Conservation (phyloP, 257 asterid genomes). For the Buddleja alternifolia region DNA sequence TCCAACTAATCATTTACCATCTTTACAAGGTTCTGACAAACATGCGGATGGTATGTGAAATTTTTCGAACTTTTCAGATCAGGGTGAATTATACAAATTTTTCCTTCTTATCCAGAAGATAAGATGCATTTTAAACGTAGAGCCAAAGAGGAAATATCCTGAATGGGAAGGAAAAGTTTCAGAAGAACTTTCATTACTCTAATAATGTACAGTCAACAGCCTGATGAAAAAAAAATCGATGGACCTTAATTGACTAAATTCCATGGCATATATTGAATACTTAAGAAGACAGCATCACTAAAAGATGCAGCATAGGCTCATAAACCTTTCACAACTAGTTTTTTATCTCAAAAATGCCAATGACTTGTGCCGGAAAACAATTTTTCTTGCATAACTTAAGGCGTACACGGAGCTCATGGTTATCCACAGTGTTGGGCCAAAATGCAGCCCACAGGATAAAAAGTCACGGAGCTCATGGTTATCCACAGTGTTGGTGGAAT, state of each 20-base stretch:
- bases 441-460: too few relatives aligned
- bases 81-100: neutral
- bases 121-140: conserved; percentile 4
- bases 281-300: neutral
- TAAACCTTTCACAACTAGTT: neutral
- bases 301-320: conserved; percentile 2
- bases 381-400: conserved; percentile 1
- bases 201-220: neutral
- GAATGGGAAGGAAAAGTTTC: neutral
- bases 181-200: neutral
- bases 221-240: conserved; percentile 17
- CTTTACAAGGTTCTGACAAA: neutral
- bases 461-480: too few relatives aligned
- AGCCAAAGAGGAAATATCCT: neutral
- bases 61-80: neutral
- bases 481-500: too few relatives aligned
- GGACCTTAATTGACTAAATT: neutral
- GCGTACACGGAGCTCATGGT: conserved; percentile 2
- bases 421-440: neutral
- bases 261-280: neutral
- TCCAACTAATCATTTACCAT: neutral
- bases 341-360: neutral
- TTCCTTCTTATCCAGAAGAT: neutral
- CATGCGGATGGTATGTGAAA: conserved; percentile 3
- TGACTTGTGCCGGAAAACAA: neutral